These are phyloP conservation scores for Pseudonectria buxi DNA, from an alignment of 2,329 filamentous ascomycete genomes.

Conservation along the genomic window DNA sequence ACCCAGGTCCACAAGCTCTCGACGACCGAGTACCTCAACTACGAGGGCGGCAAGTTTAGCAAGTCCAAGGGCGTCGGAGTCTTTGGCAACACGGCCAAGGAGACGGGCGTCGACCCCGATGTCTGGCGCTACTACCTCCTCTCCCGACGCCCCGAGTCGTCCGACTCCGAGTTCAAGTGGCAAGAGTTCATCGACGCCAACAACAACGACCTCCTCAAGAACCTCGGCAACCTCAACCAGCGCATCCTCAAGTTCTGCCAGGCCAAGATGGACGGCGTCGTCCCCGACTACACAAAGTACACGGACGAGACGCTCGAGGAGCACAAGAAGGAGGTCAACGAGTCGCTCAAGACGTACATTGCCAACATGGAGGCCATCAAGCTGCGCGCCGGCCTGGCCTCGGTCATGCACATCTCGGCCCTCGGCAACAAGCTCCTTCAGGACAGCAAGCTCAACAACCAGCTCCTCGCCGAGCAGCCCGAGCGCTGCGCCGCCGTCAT, in stretches of 20 bases:
- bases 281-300: slow-evolving; percentile 57
- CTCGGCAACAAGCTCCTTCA: slow-evolving; percentile 45
- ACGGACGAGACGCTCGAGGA: slow-evolving; percentile 48
- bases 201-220: slow-evolving; percentile 80
- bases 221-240: slow-evolving; percentile 69
- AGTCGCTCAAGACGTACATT: slow-evolving; percentile 59
- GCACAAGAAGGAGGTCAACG: slow-evolving; percentile 58
- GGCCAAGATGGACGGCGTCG: slow-evolving; percentile 63
- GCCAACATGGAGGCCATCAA: slow-evolving; percentile 64
- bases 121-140: slow-evolving; percentile 95
- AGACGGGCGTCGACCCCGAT: slow-evolving; percentile 75
- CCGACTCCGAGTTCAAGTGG: slow-evolving; percentile 90
- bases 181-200: slow-evolving; percentile 73
- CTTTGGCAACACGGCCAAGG: slow-evolving; percentile 82
- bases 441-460: slow-evolving; percentile 48
- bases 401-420: slow-evolving; percentile 60
- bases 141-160: slow-evolving; percentile 75
- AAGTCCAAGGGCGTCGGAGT: slow-evolving; percentile 87
- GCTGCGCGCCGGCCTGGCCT: slow-evolving; percentile 59
- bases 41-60: slow-evolving; percentile 85
- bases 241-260: slow-evolving; percentile 70
- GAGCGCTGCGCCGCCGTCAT: slow-evolving; percentile 54
- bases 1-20: slow-evolving; percentile 84
- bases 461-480: slow-evolving; percentile 46
- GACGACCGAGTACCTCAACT: slow-evolving; percentile 81